Evolutionary conservation across 352 stramenopile species (phyloP), one percentile per base, ranked within the genome.

Genomic region (Sclerospora graminicola): DNA sequence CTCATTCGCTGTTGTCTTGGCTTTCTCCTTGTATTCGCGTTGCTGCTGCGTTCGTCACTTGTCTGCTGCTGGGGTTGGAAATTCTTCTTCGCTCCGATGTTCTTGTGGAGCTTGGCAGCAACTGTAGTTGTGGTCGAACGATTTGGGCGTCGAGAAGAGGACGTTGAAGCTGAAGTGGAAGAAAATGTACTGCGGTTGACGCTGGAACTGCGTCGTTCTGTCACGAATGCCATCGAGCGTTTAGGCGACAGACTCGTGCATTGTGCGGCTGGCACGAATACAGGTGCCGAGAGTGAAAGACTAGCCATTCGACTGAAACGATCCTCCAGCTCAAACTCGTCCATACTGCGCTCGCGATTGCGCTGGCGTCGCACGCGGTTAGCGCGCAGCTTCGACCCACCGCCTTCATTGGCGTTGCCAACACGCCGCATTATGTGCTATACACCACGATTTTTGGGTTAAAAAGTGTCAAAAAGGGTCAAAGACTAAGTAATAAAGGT

Each of bases 251-350:
- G 48, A 1, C 34, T 32, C 13, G 35, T 27, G 11, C 34, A 36
- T 28, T 56, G 32, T 13, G 45, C 51, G 3, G 53, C 58, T 1
- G 66, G 66, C 16, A 76, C 74, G 37, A 87, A 87, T 20, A 57
- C 66, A 0, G 71, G 69, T 27, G 75, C 75, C 8, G 71, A 71
- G 15, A 82, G 54, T 24, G 69, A 69, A 15, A 66, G 41, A 20
- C 23, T 57, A 7, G 28, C 40, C 18, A 23, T 43, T 30, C 44
- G 39, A 31, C 71, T 70, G 33, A 87, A 82, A 40, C 69, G 73
- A 51, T 80, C 54, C 48, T 83, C 65, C 20, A 87, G 57, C 31
- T 87, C 71, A 16, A 80, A 69, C 15, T 69, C 67, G 39, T 79
- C 66, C 35, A 74, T 49, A 34, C 60, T 82, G 24, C 58, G 69